phyloP scores from a whole-genome alignment of 805 yeast species.

The Hanseniaspora lachancei region DNA sequence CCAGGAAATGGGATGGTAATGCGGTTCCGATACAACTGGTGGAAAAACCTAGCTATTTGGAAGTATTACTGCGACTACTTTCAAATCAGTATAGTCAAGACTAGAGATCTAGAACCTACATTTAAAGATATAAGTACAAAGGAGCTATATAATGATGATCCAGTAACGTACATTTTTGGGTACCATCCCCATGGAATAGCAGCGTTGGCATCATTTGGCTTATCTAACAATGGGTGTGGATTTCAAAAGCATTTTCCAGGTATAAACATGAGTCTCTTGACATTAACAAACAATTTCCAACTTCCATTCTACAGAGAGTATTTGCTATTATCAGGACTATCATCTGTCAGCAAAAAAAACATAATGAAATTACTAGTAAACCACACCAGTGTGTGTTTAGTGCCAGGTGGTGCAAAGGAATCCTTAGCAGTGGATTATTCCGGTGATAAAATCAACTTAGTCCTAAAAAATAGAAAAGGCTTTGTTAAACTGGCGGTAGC shows the following conservation, averaged over 20 bases:
- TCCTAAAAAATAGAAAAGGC: slow-evolving; percentile 69
- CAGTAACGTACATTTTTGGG: slow-evolving; percentile 56
- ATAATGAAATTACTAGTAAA: slow-evolving; percentile 50
- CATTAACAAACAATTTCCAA: slow-evolving; percentile 69
- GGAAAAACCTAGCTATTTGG: slow-evolving; percentile 52
- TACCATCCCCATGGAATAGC: slow-evolving; percentile 96
- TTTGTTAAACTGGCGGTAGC: slow-evolving; percentile 63
- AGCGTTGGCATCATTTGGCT: slow-evolving; percentile 72
- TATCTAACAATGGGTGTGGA: slow-evolving; percentile 70
- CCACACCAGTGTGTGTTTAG: slow-evolving; percentile 71
- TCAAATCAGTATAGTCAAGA: slow-evolving; percentile 61
- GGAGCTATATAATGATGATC: slow-evolving; percentile 44
- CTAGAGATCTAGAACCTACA: slow-evolving; percentile 62
- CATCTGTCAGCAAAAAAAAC: slow-evolving; percentile 68
- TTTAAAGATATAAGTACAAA: slow-evolving; percentile 29
- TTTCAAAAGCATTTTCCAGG: slow-evolving; percentile 68
- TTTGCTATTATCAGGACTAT: slow-evolving; percentile 62
- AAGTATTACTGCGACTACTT: slow-evolving; percentile 62
- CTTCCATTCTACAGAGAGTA: slow-evolving; percentile 83
- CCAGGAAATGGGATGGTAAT: slow-evolving; percentile 63
- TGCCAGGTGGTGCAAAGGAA: slow-evolving; percentile 93
- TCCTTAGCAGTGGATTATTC: slow-evolving; percentile 50
- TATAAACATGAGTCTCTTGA: slow-evolving; percentile 61
- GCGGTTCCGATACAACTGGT: slow-evolving; percentile 40
- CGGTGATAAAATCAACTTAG: slow-evolving; percentile 43